phyloP scores from a whole-genome alignment of 805 yeast genomes.

The Naumovozyma baii region DNA sequence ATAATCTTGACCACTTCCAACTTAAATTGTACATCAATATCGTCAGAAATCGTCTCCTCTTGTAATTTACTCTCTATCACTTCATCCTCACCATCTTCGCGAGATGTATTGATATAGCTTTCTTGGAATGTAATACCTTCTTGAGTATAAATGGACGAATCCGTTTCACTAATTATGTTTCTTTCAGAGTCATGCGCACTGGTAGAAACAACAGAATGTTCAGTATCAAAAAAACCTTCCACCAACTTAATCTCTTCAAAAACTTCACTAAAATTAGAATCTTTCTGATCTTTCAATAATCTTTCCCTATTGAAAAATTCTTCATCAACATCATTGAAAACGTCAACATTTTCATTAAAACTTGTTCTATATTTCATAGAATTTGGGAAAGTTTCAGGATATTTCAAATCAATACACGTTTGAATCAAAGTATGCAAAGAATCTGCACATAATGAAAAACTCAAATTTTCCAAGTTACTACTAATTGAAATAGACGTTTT shows the following conservation, averaged over 20 bases:
- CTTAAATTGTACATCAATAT: slow-evolving; percentile 7
- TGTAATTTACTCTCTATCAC: not conserved
- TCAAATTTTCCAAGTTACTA: slow-evolving; percentile 40
- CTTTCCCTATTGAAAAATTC: slow-evolving; percentile 22
- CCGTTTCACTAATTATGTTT: not conserved
- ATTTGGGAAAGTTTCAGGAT: slow-evolving; percentile 50
- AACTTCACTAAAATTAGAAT: slow-evolving; percentile 1
- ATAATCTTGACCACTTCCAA: slow-evolving; percentile 32
- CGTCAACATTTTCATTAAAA: slow-evolving; percentile 27
- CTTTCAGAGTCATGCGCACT: not conserved
- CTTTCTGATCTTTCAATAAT: slow-evolving; percentile 13
- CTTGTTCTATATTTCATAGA: slow-evolving; percentile 45
- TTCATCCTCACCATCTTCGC: not conserved
- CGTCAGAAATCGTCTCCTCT: not conserved
- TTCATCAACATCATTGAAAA: slow-evolving; percentile 34
- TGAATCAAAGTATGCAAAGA: slow-evolving; percentile 67
- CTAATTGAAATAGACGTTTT: not conserved
- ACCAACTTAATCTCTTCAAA: slow-evolving; percentile 6
- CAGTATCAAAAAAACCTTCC: slow-evolving; percentile 11
- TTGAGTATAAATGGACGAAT: not conserved
- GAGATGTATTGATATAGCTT: slow-evolving; percentile 10
- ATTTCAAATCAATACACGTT: slow-evolving; percentile 59
- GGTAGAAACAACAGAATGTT: not conserved
- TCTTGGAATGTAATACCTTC: slow-evolving; percentile 8
- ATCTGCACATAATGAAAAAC: slow-evolving; percentile 68